These are phyloP conservation scores for Pichia sp. DNA, from an alignment of 1,139 yeast species.

Conservation along the genomic window DNA sequence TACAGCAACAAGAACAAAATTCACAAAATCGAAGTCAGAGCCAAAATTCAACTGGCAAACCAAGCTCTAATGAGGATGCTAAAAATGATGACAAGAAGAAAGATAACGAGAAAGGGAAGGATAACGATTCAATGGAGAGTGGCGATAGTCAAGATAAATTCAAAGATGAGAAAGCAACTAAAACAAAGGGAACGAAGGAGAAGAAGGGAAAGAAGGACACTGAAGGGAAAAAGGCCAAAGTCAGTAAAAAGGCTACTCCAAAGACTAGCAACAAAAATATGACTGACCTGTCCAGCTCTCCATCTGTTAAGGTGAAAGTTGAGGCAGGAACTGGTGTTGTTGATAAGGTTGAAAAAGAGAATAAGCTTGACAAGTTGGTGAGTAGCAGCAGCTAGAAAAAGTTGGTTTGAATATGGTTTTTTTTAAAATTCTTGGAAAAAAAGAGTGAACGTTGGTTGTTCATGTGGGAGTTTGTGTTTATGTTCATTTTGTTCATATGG, in stretches of 20 bases:
- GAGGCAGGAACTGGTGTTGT: conserved; percentile 6
- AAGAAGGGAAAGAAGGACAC: conserved; percentile 14
- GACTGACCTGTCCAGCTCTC: conserved; percentile 8
- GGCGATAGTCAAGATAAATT: not conserved
- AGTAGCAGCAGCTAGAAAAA: not conserved
- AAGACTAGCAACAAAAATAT: conserved; percentile 10
- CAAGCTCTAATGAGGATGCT: not conserved
- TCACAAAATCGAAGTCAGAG: conserved; percentile 2
- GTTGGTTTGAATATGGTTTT: not conserved
- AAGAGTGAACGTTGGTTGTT: not conserved
- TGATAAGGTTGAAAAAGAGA: conserved; percentile 13
- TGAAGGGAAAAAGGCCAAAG: conserved; percentile 9
- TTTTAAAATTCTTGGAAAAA: not conserved
- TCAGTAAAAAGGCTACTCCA: conserved; percentile 7
- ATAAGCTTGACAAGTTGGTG: conserved; percentile 8
- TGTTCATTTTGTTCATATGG: not conserved
- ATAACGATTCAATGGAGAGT: not conserved
- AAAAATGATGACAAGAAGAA: conserved; percentile 1
- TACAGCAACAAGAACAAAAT: not conserved
- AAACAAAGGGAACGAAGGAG: conserved; percentile 12
- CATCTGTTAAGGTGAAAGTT: conserved; percentile 10
- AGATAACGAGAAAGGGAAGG: not conserved
- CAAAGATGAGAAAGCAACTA: not conserved
- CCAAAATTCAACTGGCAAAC: not conserved
- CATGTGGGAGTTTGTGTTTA: not conserved